Percentiles rank a stretch among this genome's conserved stretches.
Evolutionary conservation across 2,329 filamentous ascomycete genomes (phyloP).

Genomic region (Stagonosporopsis tanaceti): DNA sequence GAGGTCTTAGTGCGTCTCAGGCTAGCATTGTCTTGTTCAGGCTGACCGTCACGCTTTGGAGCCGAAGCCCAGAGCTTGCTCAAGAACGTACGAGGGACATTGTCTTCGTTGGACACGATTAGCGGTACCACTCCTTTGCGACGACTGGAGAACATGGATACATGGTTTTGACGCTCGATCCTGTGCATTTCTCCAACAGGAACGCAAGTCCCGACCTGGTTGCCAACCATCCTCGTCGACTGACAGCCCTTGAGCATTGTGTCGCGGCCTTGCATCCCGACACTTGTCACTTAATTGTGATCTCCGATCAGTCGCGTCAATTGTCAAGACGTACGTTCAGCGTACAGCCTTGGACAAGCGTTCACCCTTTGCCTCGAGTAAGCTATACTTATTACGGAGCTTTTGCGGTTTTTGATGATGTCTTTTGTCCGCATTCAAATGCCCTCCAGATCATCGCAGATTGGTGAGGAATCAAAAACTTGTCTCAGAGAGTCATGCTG

Average conservation of each 20-base stretch:
- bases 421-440: constrained; percentile 82
- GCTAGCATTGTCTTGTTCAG: constrained; percentile 38
- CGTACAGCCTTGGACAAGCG: constrained; percentile 65
- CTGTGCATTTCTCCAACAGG: constrained; percentile 60
- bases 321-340: constrained; percentile 65
- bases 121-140: constrained; percentile 33
- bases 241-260: constrained; percentile 56
- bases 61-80: constrained; percentile 31
- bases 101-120: constrained; percentile 38
- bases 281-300: constrained; percentile 56
- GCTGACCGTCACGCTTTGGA: constrained; percentile 51
- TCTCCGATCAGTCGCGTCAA: constrained; percentile 72
- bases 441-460: constrained; percentile 65
- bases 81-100: constrained; percentile 12
- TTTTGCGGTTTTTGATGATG: constrained; percentile 91
- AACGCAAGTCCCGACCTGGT: constrained; percentile 44
- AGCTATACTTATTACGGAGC: constrained; percentile 36
- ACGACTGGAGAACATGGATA: constrained; percentile 17
- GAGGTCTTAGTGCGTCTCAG: constrained; percentile 57
- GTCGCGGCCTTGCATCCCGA: constrained; percentile 58
- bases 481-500: constrained; percentile 86
- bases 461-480: constrained; percentile 91
- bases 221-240: constrained; percentile 54
- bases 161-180: constrained; percentile 50
- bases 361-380: constrained; percentile 53